These are phyloP conservation scores for Talaromyces amestolkiae DNA, from an alignment of 2,329 filamentous ascomycete species.

Conservation along the genomic window DNA sequence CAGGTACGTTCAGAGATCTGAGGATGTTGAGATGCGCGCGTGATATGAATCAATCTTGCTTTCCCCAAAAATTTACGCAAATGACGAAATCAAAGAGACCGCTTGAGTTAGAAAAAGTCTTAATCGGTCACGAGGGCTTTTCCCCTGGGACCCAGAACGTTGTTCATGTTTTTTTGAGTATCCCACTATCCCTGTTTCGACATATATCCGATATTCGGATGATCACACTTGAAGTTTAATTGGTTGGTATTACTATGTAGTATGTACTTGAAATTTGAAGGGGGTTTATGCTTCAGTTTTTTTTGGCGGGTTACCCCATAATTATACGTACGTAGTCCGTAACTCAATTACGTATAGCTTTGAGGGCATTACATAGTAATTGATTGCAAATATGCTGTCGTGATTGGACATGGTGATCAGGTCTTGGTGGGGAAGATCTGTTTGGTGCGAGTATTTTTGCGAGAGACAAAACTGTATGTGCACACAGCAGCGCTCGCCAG, in stretches of 20 bases:
- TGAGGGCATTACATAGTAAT: neutral
- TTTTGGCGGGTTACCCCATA: neutral
- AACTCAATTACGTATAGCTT: neutral
- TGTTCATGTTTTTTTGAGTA: neutral
- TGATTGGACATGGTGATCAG: neutral
- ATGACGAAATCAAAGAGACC: neutral
- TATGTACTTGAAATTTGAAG: neutral
- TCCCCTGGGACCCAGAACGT: neutral
- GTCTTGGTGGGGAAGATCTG: neutral
- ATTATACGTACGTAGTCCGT: neutral
- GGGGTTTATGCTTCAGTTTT: neutral
- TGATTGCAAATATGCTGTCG: neutral
- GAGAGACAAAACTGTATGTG: neutral
- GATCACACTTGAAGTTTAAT: neutral
- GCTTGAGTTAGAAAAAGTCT: neutral
- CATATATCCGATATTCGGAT: neutral
- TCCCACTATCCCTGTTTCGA: neutral
- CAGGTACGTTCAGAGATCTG: neutral
- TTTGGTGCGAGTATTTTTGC: neutral
- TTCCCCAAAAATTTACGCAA: neutral
- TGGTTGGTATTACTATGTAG: neutral
- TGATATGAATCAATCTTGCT: neutral
- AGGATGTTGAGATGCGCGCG: neutral
- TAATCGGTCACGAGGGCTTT: conserved; percentile 2
- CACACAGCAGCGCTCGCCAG: neutral